phyloP scores from a whole-genome alignment of 768 basidiomycete species.

The Phylloporus arenicola region DNA sequence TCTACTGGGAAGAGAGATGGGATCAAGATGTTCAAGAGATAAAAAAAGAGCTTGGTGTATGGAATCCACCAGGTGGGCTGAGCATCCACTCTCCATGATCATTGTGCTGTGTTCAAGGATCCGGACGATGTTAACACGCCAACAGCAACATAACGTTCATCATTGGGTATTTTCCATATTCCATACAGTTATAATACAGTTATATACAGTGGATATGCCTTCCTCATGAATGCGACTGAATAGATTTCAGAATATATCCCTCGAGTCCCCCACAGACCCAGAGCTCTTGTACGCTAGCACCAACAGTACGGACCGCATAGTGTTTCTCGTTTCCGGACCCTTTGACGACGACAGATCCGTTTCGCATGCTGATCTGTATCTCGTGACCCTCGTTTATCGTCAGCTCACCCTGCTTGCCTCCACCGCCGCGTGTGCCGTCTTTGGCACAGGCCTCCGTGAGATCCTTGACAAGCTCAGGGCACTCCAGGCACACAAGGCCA shows the following conservation, averaged over 20 bases:
- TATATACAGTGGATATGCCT: background rate
- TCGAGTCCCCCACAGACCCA: slow-evolving; percentile 96
- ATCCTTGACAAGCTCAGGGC: slow-evolving; percentile 81
- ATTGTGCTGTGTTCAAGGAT: no score
- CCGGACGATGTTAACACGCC: background rate
- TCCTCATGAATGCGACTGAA: slow-evolving; percentile 35
- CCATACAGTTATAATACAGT: background rate
- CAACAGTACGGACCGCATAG: slow-evolving; percentile 73
- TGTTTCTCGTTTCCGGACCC: slow-evolving; percentile 41
- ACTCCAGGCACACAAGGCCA: slow-evolving; percentile 91
- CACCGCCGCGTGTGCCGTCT: slow-evolving; percentile 69
- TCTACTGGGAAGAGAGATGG: slow-evolving; percentile 98
- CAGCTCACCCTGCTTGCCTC: slow-evolving; percentile 75
- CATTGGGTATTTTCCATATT: background rate
- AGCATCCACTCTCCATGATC: slow-evolving; percentile 11
- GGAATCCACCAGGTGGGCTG: slow-evolving; percentile 58
- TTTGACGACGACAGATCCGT: slow-evolving; percentile 61
- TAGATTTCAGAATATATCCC: slow-evolving; percentile 78
- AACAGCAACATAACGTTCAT: background rate
- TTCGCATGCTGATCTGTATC: slow-evolving; percentile 60
- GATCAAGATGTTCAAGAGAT: slow-evolving; percentile 74
- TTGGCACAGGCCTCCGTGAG: slow-evolving; percentile 71
- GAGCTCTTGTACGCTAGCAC: slow-evolving; percentile 92
- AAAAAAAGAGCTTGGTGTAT: slow-evolving; percentile 77
- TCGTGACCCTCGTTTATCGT: slow-evolving; percentile 72